These are phyloP conservation scores for Pseudonitzschia delicatissima DNA, from an alignment of 108 stramenopile species.

Conservation along the genomic window DNA sequence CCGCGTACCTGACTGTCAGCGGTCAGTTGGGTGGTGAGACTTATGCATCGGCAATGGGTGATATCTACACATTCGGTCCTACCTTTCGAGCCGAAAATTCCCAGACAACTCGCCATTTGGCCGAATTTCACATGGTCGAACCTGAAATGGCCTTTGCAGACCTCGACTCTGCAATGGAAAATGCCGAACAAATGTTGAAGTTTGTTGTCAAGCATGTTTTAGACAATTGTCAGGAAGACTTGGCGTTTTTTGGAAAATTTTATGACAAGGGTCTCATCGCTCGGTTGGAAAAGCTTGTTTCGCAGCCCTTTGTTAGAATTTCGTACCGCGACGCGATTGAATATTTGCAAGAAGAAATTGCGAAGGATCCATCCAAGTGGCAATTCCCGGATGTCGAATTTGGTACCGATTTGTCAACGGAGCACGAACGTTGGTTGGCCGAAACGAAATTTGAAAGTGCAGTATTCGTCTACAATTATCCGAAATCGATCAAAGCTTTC, in stretches of 20 bases:
- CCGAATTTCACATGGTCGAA: slow-evolving; percentile 98
- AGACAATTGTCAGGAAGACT: slow-evolving; percentile 83
- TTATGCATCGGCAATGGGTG: slow-evolving; percentile 95
- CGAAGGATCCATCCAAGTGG: slow-evolving; percentile 94
- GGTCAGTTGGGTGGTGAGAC: slow-evolving; percentile 97
- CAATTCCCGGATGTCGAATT: slow-evolving; percentile 96
- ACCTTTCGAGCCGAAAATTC: slow-evolving; percentile 99
- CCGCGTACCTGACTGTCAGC: slow-evolving; percentile 94
- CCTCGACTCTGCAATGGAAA: slow-evolving; percentile 91
- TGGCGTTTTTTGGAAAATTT: slow-evolving; percentile 90
- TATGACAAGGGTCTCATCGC: slow-evolving; percentile 85
- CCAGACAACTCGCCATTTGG: slow-evolving; percentile 96
- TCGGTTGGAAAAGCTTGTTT: slow-evolving; percentile 73
- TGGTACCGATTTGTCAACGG: slow-evolving; percentile 96
- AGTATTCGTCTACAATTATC: slow-evolving; percentile 98
- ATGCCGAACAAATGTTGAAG: slow-evolving; percentile 96
- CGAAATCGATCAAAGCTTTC: slow-evolving; percentile 96
- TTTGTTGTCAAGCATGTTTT: slow-evolving; percentile 75
- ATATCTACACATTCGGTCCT: slow-evolving; percentile 99
- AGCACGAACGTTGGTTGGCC: slow-evolving; percentile 97
- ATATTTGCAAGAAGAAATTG: slow-evolving; percentile 91
- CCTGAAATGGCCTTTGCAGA: slow-evolving; percentile 99
- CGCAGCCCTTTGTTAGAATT: slow-evolving; percentile 82
- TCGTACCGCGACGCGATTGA: slow-evolving; percentile 90
- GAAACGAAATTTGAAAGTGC: slow-evolving; percentile 90